phyloP scores from a whole-genome alignment of 2,329 filamentous ascomycete species.

The Trichoderma sp. region DNA sequence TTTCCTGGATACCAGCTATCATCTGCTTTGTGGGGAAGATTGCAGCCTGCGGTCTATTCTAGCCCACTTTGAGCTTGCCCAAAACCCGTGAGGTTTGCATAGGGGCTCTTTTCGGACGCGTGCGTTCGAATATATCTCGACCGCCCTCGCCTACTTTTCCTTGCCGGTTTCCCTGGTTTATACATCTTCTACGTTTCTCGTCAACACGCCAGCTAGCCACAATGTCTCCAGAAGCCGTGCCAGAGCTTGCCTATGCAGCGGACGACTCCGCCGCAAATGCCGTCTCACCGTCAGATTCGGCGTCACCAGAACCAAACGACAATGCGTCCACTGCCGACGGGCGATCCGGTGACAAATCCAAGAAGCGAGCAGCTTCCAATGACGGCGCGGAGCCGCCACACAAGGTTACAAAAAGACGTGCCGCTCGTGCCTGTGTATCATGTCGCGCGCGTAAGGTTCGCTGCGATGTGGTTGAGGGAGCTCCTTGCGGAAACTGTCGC shows the following conservation, averaged over 20 bases:
- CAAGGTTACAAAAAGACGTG: conserved; percentile 70
- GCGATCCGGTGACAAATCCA: conserved; percentile 25
- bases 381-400: conserved; percentile 33
- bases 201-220: background rate
- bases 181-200: background rate
- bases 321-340: background rate
- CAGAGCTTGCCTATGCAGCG: background rate
- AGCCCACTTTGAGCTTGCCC: background rate
- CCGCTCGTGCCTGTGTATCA: conserved; percentile 86
- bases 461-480: conserved; percentile 87
- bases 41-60: background rate
- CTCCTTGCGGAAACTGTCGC: conserved; percentile 83
- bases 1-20: background rate
- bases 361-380: conserved; percentile 35
- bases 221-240: conserved; percentile 6
- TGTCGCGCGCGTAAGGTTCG: conserved; percentile 87
- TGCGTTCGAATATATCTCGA: background rate
- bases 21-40: background rate
- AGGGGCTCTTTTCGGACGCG: background rate
- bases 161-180: background rate
- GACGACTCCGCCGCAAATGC: background rate
- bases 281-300: conserved; percentile 14
- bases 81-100: background rate
- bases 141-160: background rate
- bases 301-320: conserved; percentile 15